These are phyloP conservation scores for Kluyveromyces aestuarii DNA, from an alignment of 805 yeast genomes.

Conservation along the genomic window DNA sequence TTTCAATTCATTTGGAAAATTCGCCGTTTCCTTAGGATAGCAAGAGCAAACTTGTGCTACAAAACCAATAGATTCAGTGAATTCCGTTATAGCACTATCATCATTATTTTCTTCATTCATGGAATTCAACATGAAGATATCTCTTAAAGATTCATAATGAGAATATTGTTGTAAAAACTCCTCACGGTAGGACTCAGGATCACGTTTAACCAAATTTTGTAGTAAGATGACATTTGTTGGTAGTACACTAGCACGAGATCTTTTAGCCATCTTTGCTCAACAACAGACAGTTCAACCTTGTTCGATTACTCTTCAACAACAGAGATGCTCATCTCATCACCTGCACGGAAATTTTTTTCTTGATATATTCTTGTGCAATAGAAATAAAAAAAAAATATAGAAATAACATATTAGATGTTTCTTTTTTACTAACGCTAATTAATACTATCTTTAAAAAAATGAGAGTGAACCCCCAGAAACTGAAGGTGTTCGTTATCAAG, in stretches of 20 bases:
- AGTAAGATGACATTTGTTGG: conserved; percentile 87
- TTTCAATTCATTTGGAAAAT: conserved; percentile 75
- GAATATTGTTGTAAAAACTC: conserved; percentile 89
- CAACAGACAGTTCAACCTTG: neutral
- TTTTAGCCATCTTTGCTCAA: conserved; percentile 57
- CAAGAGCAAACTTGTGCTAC: conserved; percentile 87
- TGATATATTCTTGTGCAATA: neutral
- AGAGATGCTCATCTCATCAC: neutral
- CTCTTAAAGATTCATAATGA: conserved; percentile 86
- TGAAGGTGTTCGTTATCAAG: too few species aligned
- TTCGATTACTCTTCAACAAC: neutral
- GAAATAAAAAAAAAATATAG: neutral
- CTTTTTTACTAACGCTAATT: neutral
- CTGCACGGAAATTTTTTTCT: neutral
- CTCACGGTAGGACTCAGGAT: conserved; percentile 88
- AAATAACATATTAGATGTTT: neutral
- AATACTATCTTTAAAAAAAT: too few species aligned
- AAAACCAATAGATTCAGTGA: conserved; percentile 80
- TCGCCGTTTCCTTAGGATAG: conserved; percentile 79
- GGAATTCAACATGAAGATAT: conserved; percentile 64
- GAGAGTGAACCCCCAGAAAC: too few species aligned
- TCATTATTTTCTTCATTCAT: conserved; percentile 21
- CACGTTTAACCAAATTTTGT: conserved; percentile 88
- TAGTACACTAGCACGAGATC: conserved; percentile 84
- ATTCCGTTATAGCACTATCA: conserved; percentile 34